Evolutionary conservation across 257 asterid genomes (phyloP).

Genomic region (Plectranthus barbatus): DNA sequence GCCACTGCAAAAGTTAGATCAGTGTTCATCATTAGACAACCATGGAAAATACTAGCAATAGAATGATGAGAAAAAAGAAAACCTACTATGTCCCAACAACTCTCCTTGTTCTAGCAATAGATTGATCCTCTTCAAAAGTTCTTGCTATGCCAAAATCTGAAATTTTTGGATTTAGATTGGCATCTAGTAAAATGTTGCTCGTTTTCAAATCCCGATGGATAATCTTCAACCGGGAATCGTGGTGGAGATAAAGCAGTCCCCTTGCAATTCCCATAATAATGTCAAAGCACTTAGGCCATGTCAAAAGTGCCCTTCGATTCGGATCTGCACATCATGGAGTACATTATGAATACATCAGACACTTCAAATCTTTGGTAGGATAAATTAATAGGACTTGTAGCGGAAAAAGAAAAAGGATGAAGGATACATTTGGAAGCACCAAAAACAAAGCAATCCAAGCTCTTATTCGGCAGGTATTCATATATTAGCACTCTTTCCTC

Average conservation of each 20-base stretch:
- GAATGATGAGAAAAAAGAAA: neutral
- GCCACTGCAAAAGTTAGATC: constrained; percentile 12
- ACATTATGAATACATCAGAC: neutral
- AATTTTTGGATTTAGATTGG: neutral
- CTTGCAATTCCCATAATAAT: constrained; percentile 18
- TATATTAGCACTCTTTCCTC: neutral
- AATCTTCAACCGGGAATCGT: constrained; percentile 1
- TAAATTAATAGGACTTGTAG: too few species aligned
- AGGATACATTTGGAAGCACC: neutral
- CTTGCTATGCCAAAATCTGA: neutral
- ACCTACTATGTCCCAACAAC: neutral
- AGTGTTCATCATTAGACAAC: neutral
- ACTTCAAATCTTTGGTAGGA: neutral
- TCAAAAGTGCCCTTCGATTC: neutral
- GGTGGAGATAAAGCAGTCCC: constrained; percentile 24
- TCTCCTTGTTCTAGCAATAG: neutral
- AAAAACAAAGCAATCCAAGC: constrained; percentile 1
- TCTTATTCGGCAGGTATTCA: neutral
- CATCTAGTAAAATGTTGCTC: neutral
- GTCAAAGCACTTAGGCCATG: constrained; percentile 23
- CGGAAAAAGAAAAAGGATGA: too few species aligned
- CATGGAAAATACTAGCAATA: neutral
- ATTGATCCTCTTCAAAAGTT: neutral
- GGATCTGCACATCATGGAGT: constrained; percentile 6
- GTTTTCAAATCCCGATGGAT: neutral